A percentile compares a stretch with the other conserved stretches of the same genome.
Conservation (phyloP, 2,329 filamentous ascomycete genomes). For the Fusarium ambrosium region DNA sequence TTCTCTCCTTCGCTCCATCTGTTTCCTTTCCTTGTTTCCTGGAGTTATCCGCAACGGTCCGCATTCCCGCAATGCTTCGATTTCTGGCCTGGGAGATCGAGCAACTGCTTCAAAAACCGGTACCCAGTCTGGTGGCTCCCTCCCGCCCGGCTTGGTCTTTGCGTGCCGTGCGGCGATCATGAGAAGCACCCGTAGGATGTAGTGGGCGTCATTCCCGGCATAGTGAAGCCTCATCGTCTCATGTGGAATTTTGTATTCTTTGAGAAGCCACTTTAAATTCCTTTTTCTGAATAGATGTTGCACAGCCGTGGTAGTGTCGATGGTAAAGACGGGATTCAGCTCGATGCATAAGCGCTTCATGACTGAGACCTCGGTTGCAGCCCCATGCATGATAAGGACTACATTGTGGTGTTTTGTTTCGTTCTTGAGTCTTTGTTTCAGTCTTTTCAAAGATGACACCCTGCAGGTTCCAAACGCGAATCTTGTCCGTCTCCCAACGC, state of each 20-base stretch:
- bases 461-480: background rate
- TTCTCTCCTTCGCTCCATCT: background rate
- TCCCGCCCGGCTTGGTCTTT: background rate
- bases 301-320: background rate
- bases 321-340: background rate
- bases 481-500: background rate
- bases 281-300: background rate
- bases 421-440: background rate
- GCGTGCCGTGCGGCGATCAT: background rate
- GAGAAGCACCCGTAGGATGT: background rate
- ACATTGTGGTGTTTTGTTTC: background rate
- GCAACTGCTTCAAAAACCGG: background rate
- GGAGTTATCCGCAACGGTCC: background rate
- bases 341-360: background rate
- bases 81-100: background rate
- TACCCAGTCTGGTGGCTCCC: background rate
- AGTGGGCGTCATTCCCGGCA: background rate
- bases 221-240: background rate
- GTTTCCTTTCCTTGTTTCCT: background rate
- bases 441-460: background rate
- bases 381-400: background rate
- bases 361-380: background rate
- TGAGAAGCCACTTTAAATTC: background rate
- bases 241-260: background rate
- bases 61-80: background rate